Evolutionary conservation across 2,329 filamentous ascomycete genomes (phyloP).

Genomic region (Penicillium sp.): DNA sequence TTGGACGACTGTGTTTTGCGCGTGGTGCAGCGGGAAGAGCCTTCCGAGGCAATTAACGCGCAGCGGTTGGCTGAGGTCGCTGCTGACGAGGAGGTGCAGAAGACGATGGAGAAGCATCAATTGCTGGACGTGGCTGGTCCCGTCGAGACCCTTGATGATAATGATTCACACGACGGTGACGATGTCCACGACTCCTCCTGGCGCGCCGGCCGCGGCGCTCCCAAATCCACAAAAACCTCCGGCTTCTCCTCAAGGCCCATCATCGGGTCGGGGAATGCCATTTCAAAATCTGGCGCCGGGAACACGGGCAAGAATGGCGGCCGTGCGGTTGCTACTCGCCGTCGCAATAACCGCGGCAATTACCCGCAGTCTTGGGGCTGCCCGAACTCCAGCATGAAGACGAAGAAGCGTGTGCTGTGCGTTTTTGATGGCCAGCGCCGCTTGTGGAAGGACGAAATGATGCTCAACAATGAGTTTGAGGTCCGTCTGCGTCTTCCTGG

Average conservation of each 20-base stretch:
- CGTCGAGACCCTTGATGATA: conserved; percentile 52
- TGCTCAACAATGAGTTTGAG: conserved; percentile 93
- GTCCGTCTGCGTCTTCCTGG: conserved; percentile 80
- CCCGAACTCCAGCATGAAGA: conserved; percentile 89
- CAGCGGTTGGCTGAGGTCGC: conserved; percentile 60
- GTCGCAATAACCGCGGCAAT: conserved; percentile 88
- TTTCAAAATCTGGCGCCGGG: conserved; percentile 42
- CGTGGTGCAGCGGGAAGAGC: conserved; percentile 62
- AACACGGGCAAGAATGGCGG: conserved; percentile 76
- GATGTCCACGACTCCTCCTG: conserved; percentile 52
- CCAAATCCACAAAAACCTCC: conserved; percentile 56
- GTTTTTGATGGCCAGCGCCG: conserved; percentile 87
- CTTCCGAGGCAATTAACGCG: conserved; percentile 60
- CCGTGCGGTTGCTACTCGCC: conserved; percentile 61
- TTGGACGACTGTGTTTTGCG: conserved; percentile 71
- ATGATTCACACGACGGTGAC: conserved; percentile 58
- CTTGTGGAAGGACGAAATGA: conserved; percentile 98
- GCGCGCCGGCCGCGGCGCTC: conserved; percentile 50
- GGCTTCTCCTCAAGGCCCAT: conserved; percentile 52
- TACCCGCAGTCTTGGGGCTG: conserved; percentile 95
- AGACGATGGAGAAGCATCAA: conserved; percentile 60
- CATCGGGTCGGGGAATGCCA: conserved; percentile 49
- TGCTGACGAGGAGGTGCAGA: conserved; percentile 57
- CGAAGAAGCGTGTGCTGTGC: conserved; percentile 95
- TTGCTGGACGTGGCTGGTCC: conserved; percentile 52